Base-by-base conservation (phyloP, 225 moss, liverwort and hornwort species). In the Thuidium tamariscinum region DNA sequence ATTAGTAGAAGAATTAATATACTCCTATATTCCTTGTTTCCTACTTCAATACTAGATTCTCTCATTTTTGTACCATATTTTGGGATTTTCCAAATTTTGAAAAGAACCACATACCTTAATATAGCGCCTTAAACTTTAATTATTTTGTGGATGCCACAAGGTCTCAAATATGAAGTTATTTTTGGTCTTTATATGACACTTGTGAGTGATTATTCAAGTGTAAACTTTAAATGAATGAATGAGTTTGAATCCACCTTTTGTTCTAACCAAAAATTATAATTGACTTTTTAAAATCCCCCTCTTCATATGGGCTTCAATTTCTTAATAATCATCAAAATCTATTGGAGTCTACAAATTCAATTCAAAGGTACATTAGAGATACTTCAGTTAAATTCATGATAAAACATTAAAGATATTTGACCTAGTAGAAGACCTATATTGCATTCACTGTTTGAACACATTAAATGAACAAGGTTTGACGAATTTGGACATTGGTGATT, bases 351-450 rank as follows among this genome's bases (percentile, higher is more conserved):
- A 15, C 15, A 65, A 65, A n/a, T n/a, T 64, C n/a, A 65, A 65
- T 65, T 65, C 5, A 65, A 2, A 65, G 29, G 3, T 1, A 3
- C 2, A 0, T 17, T 1, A 65, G 0, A n/a, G 1, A 10, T 16
- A 65, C 10, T 65, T n/a, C 5, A 18, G 19, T 18, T 5, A 11
- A 11, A 7, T 5, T n/a, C 3, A 34, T 66, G 19, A 66, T n/a
- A 20, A 18, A 20, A 36, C 11, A 36, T n/a, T n/a, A 20, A 20
- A 66, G 36, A 66, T 66, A 10, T n/a, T 20, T 66, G 65, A 66
- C 10, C 36, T n/a, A 19, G 1, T 19, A 10, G 36, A 66, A 20
- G 20, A 5, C 19, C 34, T 62, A n/a, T 66, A 1, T 65, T 65
- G 36, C 3, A 3, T n/a, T 34, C 36, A 36, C 10, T n/a, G n/a